Evolutionary conservation across 2,329 filamentous ascomycete species (phyloP).

Genomic region (Stachybotrys echinatus): DNA sequence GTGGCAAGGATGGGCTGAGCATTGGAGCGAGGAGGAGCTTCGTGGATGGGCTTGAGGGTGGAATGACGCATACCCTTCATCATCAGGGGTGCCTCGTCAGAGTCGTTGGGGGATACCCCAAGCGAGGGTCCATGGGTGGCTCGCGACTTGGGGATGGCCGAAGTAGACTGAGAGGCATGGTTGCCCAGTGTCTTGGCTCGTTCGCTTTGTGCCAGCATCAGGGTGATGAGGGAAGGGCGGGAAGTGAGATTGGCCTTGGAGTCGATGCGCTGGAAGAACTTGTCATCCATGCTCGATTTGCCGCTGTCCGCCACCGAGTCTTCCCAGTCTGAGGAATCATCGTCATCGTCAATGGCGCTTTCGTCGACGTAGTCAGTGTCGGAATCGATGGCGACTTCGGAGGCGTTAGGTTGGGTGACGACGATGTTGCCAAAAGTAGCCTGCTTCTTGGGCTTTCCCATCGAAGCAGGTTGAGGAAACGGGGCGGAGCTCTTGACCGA

Average conservation of each 20-base stretch:
- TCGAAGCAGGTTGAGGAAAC: conserved; percentile 35
- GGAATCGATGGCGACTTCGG: conserved; percentile 47
- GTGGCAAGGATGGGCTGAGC: conserved; percentile 76
- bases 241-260: conserved; percentile 82
- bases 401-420: conserved; percentile 59
- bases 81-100: conserved; percentile 56
- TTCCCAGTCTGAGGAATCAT: conserved; percentile 57
- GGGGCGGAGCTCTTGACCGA: conserved; percentile 57
- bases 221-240: conserved; percentile 80
- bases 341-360: conserved; percentile 69
- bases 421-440: conserved; percentile 78
- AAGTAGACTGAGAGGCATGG: conserved; percentile 59
- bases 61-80: conserved; percentile 54
- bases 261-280: conserved; percentile 85
- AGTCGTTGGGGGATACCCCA: conserved; percentile 50
- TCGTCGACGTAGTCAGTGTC: conserved; percentile 56
- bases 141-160: conserved; percentile 63
- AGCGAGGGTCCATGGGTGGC: conserved; percentile 38
- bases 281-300: conserved; percentile 76
- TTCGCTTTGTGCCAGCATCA: conserved; percentile 76
- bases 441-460: conserved; percentile 60
- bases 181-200: conserved; percentile 65
- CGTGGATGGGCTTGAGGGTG: conserved; percentile 49
- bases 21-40: conserved; percentile 55
- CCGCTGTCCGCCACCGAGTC: conserved; percentile 74